Base-by-base conservation (phyloP, 2,329 filamentous ascomycete genomes). In the Trichoderma sp. region DNA sequence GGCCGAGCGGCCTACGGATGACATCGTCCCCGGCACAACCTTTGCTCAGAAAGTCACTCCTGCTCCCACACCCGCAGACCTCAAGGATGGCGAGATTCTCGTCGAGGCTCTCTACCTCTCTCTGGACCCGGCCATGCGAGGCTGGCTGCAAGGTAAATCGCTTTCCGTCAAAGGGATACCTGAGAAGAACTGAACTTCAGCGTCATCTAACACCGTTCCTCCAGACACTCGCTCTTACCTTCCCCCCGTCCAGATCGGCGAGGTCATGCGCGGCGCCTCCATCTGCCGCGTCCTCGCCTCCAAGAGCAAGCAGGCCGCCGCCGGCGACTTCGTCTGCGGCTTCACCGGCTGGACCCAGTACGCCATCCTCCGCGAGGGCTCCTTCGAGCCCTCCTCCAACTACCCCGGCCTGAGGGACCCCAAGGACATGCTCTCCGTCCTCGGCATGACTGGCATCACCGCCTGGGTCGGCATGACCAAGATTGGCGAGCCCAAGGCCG, bases 91-190 rank as follows among this genome's bases (percentile, higher is more conserved):
- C 69, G 78, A 91, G 72, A 80, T 91, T 63, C 81, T 92, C 58
- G 76, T 86, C 51, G 83, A 86, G 74, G 74, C 76, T 0, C 76
- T 89, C 66, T 91, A 91, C 72, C 80, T 91, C 51, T 88, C 86
- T 10, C 80, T 92, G 45, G 90, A 92, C 76, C 89, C 90, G 1
- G 88, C 89, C n/a, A 91, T 91, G 89, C 84, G 90, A 70, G 86
- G 86, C 66, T 91, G 88, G 88, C 76, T 92, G 21, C 89, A 85
- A 68, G 82, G 82, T 84, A 69, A 39, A 21, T n/a, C n/a, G 26
- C 24, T 2, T 17, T 19, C 1, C 21, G 7, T 28, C 7, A 17
- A 43, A 14, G 3, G 14, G 14, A 9, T 5, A 43, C 26, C 26
- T 28, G 26, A 7, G 3, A 43, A 43, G n/a, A n/a, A n/a, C n/a